A percentile compares a stretch with the other conserved stretches of the same genome.
Conservation (phyloP, 1,284 basidiomycete genomes). For the Pseudozyma pruni region DNA sequence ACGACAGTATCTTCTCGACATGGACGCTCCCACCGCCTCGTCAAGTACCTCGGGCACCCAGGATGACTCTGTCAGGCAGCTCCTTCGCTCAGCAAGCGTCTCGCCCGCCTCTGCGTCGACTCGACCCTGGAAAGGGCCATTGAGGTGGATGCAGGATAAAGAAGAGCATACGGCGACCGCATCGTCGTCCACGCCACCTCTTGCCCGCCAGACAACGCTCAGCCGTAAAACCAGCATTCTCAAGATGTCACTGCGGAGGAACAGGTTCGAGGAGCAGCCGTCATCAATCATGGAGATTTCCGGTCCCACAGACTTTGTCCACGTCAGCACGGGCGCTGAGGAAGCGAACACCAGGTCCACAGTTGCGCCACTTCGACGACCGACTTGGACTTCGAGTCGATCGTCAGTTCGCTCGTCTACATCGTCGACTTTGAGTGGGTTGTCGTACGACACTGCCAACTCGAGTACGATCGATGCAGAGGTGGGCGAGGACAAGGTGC, state of each 20-base stretch:
- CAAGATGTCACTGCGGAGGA: conserved; percentile 21
- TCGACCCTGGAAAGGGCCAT: conserved; percentile 13
- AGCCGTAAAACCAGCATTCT: conserved; percentile 38
- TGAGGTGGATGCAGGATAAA: conserved; percentile 28
- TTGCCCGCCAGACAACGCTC: conserved; percentile 10
- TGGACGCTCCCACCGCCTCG: conserved; percentile 7
- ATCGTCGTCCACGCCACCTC: not conserved
- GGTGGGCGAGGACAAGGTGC: conserved; percentile 8
- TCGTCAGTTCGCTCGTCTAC: conserved; percentile 14
- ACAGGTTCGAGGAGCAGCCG: conserved; percentile 15
- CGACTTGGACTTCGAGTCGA: conserved; percentile 4
- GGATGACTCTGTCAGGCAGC: conserved; percentile 15
- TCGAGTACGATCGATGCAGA: not conserved
- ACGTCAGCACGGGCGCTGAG: conserved; percentile 22
- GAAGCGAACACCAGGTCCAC: not conserved
- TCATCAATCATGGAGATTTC: conserved; percentile 12
- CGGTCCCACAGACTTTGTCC: conserved; percentile 31
- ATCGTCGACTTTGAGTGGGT: conserved; percentile 3
- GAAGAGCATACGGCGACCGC: conserved; percentile 21
- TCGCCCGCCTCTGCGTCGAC: conserved; percentile 8
- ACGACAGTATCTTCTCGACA: conserved; percentile 27
- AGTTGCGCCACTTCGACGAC: conserved; percentile 2
- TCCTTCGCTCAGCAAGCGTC: conserved; percentile 21
- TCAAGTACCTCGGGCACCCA: not conserved
- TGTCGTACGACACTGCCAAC: not conserved